Conservation (phyloP, 495 filamentous ascomycete species). For the Xylaria bambusicola region DNA sequence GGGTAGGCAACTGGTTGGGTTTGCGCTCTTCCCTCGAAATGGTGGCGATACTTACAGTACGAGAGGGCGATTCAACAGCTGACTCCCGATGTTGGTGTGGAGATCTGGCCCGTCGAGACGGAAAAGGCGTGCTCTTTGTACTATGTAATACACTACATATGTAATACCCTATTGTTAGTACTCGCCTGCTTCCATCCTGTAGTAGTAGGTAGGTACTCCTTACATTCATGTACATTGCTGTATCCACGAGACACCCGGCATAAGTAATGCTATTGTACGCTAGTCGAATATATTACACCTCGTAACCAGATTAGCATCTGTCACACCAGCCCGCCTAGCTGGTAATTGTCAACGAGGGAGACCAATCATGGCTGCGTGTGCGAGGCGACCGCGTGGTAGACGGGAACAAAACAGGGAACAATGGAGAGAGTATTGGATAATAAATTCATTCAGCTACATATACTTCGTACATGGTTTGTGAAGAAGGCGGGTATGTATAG, state of each 20-base stretch:
- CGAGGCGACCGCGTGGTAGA: not conserved
- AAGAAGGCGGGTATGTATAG: too few relatives aligned
- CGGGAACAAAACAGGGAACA: not conserved
- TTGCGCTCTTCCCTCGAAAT: not conserved
- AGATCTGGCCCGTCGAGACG: not conserved
- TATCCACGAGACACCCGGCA: not conserved
- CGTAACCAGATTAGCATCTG: not conserved
- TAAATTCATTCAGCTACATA: too few relatives aligned
- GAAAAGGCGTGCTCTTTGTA: not conserved
- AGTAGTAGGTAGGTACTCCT: too few relatives aligned
- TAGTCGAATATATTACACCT: not conserved
- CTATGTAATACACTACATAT: too few relatives aligned
- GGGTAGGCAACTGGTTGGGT: not conserved
- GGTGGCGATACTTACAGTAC: too few relatives aligned
- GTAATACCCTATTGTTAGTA: too few relatives aligned
- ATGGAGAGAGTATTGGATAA: not conserved
- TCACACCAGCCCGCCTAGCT: slow-evolving; percentile 1
- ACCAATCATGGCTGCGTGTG: not conserved
- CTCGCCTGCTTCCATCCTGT: not conserved
- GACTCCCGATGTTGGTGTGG: slow-evolving; percentile 4
- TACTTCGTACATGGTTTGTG: not conserved
- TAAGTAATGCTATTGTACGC: slow-evolving; percentile 7
- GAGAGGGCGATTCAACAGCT: too few relatives aligned
- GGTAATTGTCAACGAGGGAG: not conserved
- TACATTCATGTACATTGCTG: too few relatives aligned